Evolutionary conservation across 352 stramenopile species (phyloP).

Genomic region (Globisporangium perplexum): DNA sequence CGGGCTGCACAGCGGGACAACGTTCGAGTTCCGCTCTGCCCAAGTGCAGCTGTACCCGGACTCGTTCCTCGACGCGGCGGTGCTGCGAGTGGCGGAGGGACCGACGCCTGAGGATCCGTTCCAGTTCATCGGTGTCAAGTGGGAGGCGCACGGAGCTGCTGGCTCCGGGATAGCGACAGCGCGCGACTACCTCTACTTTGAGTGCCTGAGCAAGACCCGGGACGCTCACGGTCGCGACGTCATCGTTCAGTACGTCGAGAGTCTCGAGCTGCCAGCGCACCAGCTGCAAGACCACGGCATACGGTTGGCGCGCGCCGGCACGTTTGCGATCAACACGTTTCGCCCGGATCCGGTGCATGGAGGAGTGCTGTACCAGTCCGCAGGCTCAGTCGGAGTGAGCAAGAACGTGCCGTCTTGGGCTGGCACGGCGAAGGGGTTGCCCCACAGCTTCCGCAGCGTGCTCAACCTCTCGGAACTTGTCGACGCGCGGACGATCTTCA

Average conservation of each 20-base stretch:
- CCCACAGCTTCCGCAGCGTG: conserved; percentile 1
- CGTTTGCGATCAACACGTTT: conserved; percentile 13
- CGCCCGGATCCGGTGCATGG: not conserved
- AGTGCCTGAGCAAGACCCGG: conserved; percentile 23
- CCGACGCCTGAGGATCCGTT: conserved; percentile 26
- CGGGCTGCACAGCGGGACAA: conserved; percentile 26
- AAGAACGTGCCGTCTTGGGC: not conserved
- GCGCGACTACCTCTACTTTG: conserved; percentile 40
- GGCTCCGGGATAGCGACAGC: conserved; percentile 10
- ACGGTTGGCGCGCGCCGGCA: conserved; percentile 9
- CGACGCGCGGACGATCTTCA: conserved; percentile 10
- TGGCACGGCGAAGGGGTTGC: conserved; percentile 1
- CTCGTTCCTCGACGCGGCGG: conserved; percentile 35
- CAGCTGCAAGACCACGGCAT: conserved; percentile 32
- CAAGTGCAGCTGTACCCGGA: conserved; percentile 40
- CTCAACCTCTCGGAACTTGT: conserved; percentile 9
- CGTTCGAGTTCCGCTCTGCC: conserved; percentile 25
- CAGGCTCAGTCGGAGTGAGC: conserved; percentile 1
- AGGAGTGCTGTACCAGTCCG: conserved; percentile 6
- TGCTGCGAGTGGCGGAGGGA: conserved; percentile 31
- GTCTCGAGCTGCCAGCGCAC: conserved; percentile 14
- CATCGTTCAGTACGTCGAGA: conserved; percentile 16
- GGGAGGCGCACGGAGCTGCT: conserved; percentile 25
- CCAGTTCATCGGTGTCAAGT: conserved; percentile 47
- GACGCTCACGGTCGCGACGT: conserved; percentile 28